Conservation (phyloP, 2,329 filamentous ascomycete species). For the Thelonectria discophora region DNA sequence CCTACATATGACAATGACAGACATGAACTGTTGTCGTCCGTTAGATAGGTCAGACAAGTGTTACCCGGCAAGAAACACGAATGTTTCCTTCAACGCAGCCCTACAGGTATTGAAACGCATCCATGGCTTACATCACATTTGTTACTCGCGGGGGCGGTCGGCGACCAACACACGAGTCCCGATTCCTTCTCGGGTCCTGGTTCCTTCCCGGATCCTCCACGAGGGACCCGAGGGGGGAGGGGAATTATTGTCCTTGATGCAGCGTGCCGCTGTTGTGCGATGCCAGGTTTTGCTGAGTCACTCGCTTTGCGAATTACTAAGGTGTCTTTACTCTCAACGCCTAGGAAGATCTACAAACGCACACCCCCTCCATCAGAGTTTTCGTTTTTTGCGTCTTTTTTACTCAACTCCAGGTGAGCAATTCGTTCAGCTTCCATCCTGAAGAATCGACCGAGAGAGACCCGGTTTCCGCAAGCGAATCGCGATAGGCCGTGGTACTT, state of each 20-base stretch:
- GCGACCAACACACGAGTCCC: too few relatives aligned
- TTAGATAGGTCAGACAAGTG: too few relatives aligned
- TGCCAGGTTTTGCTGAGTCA: too few relatives aligned
- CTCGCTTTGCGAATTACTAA: too few relatives aligned
- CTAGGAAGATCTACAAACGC: not conserved
- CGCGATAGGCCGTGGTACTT: slow-evolving; percentile 33
- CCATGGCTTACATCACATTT: too few relatives aligned
- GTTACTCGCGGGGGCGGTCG: too few relatives aligned
- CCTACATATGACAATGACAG: not conserved
- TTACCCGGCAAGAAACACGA: not conserved
- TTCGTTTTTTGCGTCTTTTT: not conserved
- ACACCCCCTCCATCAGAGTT: slow-evolving; percentile 12
- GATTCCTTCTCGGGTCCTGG: too few relatives aligned
- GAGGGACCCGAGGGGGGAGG: too few relatives aligned
- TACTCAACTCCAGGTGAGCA: not conserved
- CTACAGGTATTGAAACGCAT: not conserved
- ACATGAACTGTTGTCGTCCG: not conserved
- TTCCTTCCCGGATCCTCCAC: not conserved
- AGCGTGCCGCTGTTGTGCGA: not conserved
- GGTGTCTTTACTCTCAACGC: too few relatives aligned
- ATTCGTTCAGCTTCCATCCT: too few relatives aligned
- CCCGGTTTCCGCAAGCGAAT: slow-evolving; percentile 28
- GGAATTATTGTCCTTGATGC: too few relatives aligned
- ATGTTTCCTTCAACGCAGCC: not conserved
- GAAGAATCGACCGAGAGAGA: not conserved